Evolutionary conservation across 75 land plant genomes (phyloP).

Genomic region (Cupressus sempervirens): DNA sequence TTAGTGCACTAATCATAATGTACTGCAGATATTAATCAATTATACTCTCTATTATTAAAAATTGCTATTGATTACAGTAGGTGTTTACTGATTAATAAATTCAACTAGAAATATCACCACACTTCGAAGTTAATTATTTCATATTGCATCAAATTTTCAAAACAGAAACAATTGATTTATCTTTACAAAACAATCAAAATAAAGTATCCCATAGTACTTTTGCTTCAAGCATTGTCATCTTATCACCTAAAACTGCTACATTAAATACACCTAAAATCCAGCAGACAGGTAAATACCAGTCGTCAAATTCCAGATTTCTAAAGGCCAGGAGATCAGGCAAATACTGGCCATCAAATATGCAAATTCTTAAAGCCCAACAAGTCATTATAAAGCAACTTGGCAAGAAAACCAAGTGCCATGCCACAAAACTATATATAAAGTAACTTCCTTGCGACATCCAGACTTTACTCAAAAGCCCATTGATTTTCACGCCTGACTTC

Average conservation of each 20-base stretch:
- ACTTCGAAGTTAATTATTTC: neutral
- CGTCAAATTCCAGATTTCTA: neutral
- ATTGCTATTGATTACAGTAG: too few relatives aligned
- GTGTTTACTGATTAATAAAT: neutral
- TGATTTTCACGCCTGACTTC: slow-evolving; percentile 48
- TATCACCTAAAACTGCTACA: neutral
- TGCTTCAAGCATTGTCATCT: neutral
- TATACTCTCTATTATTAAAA: too few relatives aligned
- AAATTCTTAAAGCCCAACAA: neutral
- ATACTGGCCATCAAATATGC: neutral
- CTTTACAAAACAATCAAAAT: slow-evolving; percentile 1
- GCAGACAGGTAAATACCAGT: neutral
- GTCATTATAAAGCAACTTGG: neutral
- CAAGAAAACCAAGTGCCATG: neutral
- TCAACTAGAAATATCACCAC: neutral
- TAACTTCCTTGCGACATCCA: neutral
- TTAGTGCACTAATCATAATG: too few relatives aligned
- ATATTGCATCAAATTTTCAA: neutral
- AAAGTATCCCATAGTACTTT: neutral
- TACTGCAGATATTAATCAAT: too few relatives aligned
- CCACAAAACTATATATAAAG: neutral
- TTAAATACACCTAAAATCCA: neutral
- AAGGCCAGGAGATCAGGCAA: neutral
- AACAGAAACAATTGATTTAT: neutral
- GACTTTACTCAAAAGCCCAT: slow-evolving; percentile 53